phyloP scores from a whole-genome alignment of 1,139 yeast genomes.

The Suhomyces yuchorum region DNA sequence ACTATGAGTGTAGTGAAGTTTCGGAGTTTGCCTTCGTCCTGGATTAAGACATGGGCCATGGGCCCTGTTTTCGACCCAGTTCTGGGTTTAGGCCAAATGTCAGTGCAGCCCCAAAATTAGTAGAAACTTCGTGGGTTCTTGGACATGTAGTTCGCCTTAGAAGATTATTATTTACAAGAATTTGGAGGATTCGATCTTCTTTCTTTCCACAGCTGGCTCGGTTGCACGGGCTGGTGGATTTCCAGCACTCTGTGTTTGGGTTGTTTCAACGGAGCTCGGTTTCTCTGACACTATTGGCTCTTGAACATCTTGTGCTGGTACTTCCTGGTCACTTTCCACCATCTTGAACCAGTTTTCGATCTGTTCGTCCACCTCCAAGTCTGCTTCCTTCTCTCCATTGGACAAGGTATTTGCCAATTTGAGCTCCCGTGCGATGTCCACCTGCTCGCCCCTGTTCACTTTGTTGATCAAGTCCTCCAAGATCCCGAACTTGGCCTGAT shows the following conservation, averaged over 20 bases:
- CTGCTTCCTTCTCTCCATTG: slow-evolving; percentile 33
- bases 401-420: slow-evolving; percentile 41
- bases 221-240: neutral
- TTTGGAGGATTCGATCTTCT: slow-evolving; percentile 19
- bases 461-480: slow-evolving; percentile 35
- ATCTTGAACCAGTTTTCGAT: slow-evolving; percentile 39
- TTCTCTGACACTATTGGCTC: neutral
- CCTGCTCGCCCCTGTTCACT: slow-evolving; percentile 32
- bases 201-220: neutral
- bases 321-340: slow-evolving; percentile 26
- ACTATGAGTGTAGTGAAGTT: neutral
- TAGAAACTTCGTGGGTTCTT: no score
- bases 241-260: neutral
- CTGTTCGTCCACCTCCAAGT: slow-evolving; percentile 44
- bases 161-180: slow-evolving; percentile 19
- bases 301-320: neutral
- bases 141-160: no score
- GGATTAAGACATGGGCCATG: no score
- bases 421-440: slow-evolving; percentile 43
- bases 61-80: no score
- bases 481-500: slow-evolving; percentile 35
- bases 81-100: no score
- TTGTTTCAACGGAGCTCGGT: neutral
- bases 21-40: no score
- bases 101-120: no score